A percentile compares a stretch with the other conserved stretches of the same genome.
phyloP scores from a whole-genome alignment of 805 yeast species.

The Candida tibetensis region DNA sequence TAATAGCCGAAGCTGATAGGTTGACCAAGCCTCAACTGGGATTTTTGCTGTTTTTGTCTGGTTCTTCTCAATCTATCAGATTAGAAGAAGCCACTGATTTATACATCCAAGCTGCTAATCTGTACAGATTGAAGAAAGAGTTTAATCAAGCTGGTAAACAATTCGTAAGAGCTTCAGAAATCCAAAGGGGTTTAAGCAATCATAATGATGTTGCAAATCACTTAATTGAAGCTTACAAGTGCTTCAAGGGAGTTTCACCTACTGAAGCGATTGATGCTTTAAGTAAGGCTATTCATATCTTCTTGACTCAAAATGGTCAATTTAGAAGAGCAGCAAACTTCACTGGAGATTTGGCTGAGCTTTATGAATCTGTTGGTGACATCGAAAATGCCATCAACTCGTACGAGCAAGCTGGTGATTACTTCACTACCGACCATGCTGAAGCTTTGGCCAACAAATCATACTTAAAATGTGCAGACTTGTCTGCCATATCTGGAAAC shows the following conservation, averaged over 20 bases:
- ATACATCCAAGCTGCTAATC: slow-evolving; percentile 90
- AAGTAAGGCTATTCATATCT: slow-evolving; percentile 73
- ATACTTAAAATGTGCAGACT: slow-evolving; percentile 83
- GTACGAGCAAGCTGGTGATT: slow-evolving; percentile 93
- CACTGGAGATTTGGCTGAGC: slow-evolving; percentile 83
- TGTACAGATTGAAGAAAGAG: slow-evolving; percentile 74
- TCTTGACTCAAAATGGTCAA: slow-evolving; percentile 82
- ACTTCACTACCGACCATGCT: slow-evolving; percentile 92
- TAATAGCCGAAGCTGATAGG: slow-evolving; percentile 45
- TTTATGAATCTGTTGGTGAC: slow-evolving; percentile 75
- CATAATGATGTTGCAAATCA: slow-evolving; percentile 92
- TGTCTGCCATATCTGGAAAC: slow-evolving; percentile 66
- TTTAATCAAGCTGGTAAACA: slow-evolving; percentile 73
- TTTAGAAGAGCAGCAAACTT: slow-evolving; percentile 95
- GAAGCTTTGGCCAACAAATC: slow-evolving; percentile 88
- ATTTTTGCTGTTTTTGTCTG: slow-evolving; percentile 60
- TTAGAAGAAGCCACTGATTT: slow-evolving; percentile 92
- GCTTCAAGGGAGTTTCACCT: slow-evolving; percentile 73
- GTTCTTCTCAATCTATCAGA: slow-evolving; percentile 59
- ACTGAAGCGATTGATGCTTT: slow-evolving; percentile 74
- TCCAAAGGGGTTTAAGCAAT: slow-evolving; percentile 69
- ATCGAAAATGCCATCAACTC: slow-evolving; percentile 65
- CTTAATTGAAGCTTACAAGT: slow-evolving; percentile 85
- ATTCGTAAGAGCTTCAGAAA: slow-evolving; percentile 81
- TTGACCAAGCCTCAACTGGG: slow-evolving; percentile 62